Conservation (phyloP, 306 rosid genomes). For the Fagus sylvatica region DNA sequence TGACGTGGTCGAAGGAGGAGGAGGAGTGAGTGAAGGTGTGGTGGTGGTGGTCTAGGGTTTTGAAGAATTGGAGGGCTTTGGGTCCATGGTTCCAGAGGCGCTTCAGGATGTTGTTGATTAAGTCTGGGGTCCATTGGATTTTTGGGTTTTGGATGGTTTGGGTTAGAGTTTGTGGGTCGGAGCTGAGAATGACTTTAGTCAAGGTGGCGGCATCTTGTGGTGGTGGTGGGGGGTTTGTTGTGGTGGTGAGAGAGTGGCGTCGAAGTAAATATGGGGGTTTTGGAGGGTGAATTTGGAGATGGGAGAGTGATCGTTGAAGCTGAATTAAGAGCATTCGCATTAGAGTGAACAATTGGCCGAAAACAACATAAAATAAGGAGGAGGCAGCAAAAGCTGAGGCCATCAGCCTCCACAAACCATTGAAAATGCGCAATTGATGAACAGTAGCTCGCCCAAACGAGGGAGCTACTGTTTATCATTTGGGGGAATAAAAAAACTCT, state of each 20-base stretch:
- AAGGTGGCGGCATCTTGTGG: slow-evolving; percentile 33
- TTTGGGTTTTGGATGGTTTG: slow-evolving; percentile 37
- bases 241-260: slow-evolving; percentile 19
- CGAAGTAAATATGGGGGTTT: slow-evolving; percentile 15
- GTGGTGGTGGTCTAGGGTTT: slow-evolving; percentile 53
- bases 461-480: too few relatives aligned
- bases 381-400: background rate
- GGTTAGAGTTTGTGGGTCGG: slow-evolving; percentile 47
- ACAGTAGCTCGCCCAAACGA: too few relatives aligned
- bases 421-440: too few relatives aligned
- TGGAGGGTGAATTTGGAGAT: background rate
- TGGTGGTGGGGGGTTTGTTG: background rate
- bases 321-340: too few relatives aligned
- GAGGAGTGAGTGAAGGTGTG: slow-evolving; percentile 48
- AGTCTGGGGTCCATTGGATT: slow-evolving; percentile 55
- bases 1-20: slow-evolving; percentile 63
- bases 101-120: slow-evolving; percentile 60
- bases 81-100: slow-evolving; percentile 87
- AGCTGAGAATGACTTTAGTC: slow-evolving; percentile 56
- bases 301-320: background rate
- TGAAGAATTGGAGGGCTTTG: slow-evolving; percentile 77
- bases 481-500: too few relatives aligned
- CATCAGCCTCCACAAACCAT: too few relatives aligned
- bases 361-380: too few relatives aligned
- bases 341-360: background rate